Evolutionary conservation across 179 eudicot species (phyloP).

Genomic region (Vitellaria paradoxa): DNA sequence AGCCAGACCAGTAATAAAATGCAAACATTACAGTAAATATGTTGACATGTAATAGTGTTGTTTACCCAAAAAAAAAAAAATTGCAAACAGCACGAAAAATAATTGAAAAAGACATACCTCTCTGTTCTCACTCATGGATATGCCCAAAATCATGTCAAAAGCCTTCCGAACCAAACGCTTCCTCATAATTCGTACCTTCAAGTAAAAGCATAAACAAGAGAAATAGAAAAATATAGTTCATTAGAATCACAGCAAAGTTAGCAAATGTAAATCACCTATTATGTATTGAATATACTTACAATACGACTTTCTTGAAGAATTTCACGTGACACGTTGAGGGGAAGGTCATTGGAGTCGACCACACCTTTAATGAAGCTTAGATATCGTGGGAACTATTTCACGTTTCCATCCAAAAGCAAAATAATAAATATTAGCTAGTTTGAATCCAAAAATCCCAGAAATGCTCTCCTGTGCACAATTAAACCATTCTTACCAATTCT

Average conservation of each 20-base stretch:
- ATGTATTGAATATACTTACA: constrained; percentile 44
- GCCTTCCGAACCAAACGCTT: constrained; percentile 92
- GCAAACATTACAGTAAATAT: too few species aligned
- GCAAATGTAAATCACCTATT: background rate
- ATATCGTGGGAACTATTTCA: constrained; percentile 78
- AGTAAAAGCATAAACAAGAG: background rate
- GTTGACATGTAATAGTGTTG: too few species aligned
- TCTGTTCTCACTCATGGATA: constrained; percentile 85
- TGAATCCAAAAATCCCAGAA: background rate
- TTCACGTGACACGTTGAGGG: constrained; percentile 96
- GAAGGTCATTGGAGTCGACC: constrained; percentile 97
- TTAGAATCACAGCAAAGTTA: background rate
- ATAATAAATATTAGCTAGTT: background rate
- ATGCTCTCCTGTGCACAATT: background rate
- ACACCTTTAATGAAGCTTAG: constrained; percentile 93
- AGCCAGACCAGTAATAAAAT: background rate
- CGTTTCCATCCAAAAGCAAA: constrained; percentile 10
- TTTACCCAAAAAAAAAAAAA: background rate
- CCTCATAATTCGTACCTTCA: constrained; percentile 86
- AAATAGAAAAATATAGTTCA: background rate
- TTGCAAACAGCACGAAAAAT: background rate
- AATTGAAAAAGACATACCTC: constrained; percentile 44
- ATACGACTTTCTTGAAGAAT: constrained; percentile 97
- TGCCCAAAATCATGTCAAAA: constrained; percentile 95
- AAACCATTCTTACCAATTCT: constrained; percentile 62